These are phyloP conservation scores for Tetradesmus lagerheimii DNA, from an alignment of 139 green algal genomes.

Conservation along the genomic window DNA sequence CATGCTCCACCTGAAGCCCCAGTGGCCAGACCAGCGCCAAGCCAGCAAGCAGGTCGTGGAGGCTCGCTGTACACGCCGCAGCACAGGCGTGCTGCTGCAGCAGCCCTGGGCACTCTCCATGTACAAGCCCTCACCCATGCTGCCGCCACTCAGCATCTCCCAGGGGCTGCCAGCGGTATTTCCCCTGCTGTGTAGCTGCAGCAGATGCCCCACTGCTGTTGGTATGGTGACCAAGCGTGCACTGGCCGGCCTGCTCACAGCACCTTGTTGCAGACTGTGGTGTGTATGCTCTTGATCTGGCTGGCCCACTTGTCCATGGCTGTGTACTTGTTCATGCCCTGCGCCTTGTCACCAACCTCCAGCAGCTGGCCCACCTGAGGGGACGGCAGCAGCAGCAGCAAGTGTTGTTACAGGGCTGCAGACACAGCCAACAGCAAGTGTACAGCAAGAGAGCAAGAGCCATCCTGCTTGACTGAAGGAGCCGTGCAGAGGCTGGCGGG, in stretches of 20 bases:
- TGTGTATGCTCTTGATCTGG: conserved; percentile 81
- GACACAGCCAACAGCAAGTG: background rate
- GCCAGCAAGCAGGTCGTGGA: too few species aligned
- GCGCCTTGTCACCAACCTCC: conserved; percentile 73
- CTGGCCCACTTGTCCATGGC: conserved; percentile 89
- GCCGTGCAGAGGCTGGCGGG: too few species aligned
- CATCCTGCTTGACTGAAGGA: background rate
- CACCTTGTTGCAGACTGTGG: conserved; percentile 77
- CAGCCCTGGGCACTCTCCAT: background rate
- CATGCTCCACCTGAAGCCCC: too few species aligned
- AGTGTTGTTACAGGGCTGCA: background rate
- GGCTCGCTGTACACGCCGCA: too few species aligned
- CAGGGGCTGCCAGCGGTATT: background rate
- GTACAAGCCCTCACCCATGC: background rate
- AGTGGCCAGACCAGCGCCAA: too few species aligned
- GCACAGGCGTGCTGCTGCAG: background rate
- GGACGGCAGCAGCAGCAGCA: background rate
- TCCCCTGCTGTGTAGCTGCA: background rate
- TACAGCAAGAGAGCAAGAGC: background rate
- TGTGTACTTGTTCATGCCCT: conserved; percentile 77
- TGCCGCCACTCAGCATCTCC: background rate
- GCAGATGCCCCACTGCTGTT: background rate
- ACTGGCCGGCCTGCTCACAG: conserved; percentile 46
- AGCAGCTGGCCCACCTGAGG: conserved; percentile 87
- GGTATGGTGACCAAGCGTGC: too few species aligned